Evolutionary conservation across 768 basidiomycete species (phyloP), one percentile per base, ranked within the genome.

Genomic region (Lentinus tigrinus): DNA sequence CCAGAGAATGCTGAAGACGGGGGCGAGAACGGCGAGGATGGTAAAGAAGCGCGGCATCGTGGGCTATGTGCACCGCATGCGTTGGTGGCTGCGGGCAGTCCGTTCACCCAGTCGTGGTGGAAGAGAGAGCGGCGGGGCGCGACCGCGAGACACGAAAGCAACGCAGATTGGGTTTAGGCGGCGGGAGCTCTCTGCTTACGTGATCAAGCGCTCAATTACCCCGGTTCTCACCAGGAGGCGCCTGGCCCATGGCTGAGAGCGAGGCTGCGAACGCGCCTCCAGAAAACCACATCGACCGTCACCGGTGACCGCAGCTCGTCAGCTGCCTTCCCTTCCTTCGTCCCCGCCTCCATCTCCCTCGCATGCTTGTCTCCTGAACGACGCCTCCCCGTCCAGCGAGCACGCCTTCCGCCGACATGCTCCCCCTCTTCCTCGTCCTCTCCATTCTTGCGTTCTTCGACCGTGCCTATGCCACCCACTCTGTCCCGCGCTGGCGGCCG

Each of bases 11-110:
- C 52, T 63, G 38, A 68, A 19, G 50, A 61, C 13, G 36, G 63
- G 62, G 47, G 62, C 50, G 23, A 66, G 42, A 6, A 62, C 27
- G 42, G 62, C 61, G 56, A 70, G 49, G 26, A 66, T 28, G 44
- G 56, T 39, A 49, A 55, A 43, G n/a, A 57, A 23, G 47, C 57
- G 64, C 2, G 64, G 54, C 60, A 65, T 60, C 11, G 19, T 42
- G 37, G 14, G 13, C 10, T 40, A 40, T 31, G 23, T 31, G 10
- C 8, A 14, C 3, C 1, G 37, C 54, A 40, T 47, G 46, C 44
- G 37, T 38, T 14, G 34, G 13, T 19, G 17, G 7, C 40, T 4
- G 34, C 31, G 31, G 31, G 6, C 31, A 11, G n/a, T n/a, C 10
- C 34, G 49, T 51, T 17, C 11, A 3, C 37, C 36, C 39, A 6